Evolutionary conservation across 2,329 filamentous ascomycete species (phyloP), one percentile per base, ranked within the genome.

Genomic region (Zasmidium citrigriseum): DNA sequence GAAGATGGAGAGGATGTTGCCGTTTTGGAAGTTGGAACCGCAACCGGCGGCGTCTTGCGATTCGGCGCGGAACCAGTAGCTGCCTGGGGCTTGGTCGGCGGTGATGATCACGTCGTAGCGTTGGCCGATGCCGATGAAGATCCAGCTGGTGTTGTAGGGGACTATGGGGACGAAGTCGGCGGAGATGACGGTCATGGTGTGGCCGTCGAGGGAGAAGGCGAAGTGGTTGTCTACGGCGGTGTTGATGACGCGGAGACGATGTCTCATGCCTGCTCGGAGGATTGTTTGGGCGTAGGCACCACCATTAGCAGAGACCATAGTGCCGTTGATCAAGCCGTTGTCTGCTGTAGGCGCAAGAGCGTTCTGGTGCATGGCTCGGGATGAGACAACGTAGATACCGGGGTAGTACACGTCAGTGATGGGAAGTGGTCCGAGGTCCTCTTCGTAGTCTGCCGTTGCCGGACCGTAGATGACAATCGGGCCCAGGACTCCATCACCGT

Each of bases 401-500:
- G 59, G 64, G 55, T 72, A 72, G 60, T 70, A 60, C 86, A 86
- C 90, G 66, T 90, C 88, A 16, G 79, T 82, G 4, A 89, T 68
- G 23, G 86, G 77, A 1, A 89, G 64, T 11, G 79, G 73, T 2
- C 87, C 87, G 0, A 88, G 75, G 65, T 90, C 87, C 50, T 82
- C 77, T 59, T 90, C 86, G 64, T 87, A 88, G 65, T 84, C 78
- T 14, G 79, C 76, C 1, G 81, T 80, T 0, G 80, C 78, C 0
- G 86, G 86, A 0, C 86, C 86, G 54, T 87, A 79, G 64, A 89
- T 84, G 18, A 88, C 73, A 34, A 89, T 82, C 2, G 79, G 80
- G 0, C 87, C 87, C 24, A 83, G 76, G 0, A 88, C 72, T 1
- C 87, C 87, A 55, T 87, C 78, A 7, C 81, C 76, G 64, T 85